Base-by-base conservation (phyloP, 1,284 basidiomycete species). In the Irpex sp. region DNA sequence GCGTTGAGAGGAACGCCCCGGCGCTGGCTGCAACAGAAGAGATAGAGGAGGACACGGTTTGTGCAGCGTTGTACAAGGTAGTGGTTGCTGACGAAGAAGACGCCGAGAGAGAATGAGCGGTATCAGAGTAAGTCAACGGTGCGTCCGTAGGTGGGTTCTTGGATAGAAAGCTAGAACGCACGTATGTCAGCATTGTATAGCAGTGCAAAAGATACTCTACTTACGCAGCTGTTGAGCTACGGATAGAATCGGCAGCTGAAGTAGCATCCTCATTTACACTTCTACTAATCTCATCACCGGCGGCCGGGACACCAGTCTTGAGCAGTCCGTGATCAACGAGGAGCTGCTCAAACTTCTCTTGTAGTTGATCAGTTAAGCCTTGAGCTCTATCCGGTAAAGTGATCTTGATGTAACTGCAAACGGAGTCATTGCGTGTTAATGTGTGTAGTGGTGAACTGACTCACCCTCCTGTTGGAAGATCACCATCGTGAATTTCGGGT, bases 251-350 rank as follows among this genome's bases (percentile, higher is more conserved):
- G 0, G 71, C 67, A n/a, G 59, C 59, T 19, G 58, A 55, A 2
- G 61, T 61, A 1, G 69, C 66, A 58, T 65, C 65, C 37, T 72
- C 70, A n/a, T 64, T 65, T 11, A 71, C 62, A 51, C 68, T 69
- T 37, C 68, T 64, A 6, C 66, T 66, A 21, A 73, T 43, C 54
- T 74, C 72, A 61, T 75, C 73, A 5, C 69, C 68, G 11, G 64
- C 64, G 31, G 72, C 72, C 36, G 67, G 68, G 36, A 73, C 59
- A 2, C 73, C 73, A 46, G 68, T 71, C 51, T 73, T 72, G 56
- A 73, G 61, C 11, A 75, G 67, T 2, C 71, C 71, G 55, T 70
- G 64, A 35, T 70, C 65, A n/a, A 75, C 65, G 37, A 74, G 65
- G 8, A 71, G 60, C 61, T 70, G 65, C 64, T 74, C 73, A 58